Percentiles rank a stretch among this genome's conserved stretches.
Evolutionary conservation across 2,329 filamentous ascomycete genomes (phyloP).

Genomic region (Alternaria atra): DNA sequence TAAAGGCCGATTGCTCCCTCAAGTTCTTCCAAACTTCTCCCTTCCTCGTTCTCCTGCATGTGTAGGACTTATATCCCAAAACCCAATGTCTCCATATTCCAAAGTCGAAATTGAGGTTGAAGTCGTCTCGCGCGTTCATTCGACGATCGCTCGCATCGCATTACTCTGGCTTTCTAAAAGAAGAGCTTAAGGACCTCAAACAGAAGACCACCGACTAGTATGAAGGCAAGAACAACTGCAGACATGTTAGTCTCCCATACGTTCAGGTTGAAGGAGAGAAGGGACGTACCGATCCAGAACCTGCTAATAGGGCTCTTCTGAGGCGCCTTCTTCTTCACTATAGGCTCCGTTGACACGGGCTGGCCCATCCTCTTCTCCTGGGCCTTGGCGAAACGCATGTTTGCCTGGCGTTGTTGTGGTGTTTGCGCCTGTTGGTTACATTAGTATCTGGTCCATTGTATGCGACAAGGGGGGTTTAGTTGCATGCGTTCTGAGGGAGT

Average conservation of each 20-base stretch:
- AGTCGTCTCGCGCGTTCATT: not conserved
- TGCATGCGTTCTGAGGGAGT: not conserved
- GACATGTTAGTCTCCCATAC: not conserved
- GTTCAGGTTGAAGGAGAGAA: not conserved
- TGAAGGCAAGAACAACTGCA: constrained; percentile 68
- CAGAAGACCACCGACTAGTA: constrained; percentile 68
- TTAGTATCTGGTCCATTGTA: not conserved
- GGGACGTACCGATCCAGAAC: constrained; percentile 67
- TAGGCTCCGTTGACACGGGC: constrained; percentile 49
- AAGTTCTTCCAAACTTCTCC: not conserved
- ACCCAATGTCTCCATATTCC: not conserved
- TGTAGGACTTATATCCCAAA: not conserved
- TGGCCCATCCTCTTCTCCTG: constrained; percentile 80
- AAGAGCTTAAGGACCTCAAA: constrained; percentile 65
- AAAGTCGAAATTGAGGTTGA: not conserved
- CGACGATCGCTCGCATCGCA: not conserved
- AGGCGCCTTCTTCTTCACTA: constrained; percentile 59
- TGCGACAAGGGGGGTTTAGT: not conserved
- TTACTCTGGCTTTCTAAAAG: constrained; percentile 38
- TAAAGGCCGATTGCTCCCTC: not conserved
- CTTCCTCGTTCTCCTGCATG: not conserved
- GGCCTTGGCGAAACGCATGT: constrained; percentile 78
- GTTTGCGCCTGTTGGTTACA: constrained; percentile 73
- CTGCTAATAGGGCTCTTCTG: constrained; percentile 64
- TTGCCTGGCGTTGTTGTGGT: constrained; percentile 81